A percentile compares a stretch with the other conserved stretches of the same genome.
phyloP scores from a whole-genome alignment of 2,329 filamentous ascomycete genomes.

The Colletotrichum viniferum region DNA sequence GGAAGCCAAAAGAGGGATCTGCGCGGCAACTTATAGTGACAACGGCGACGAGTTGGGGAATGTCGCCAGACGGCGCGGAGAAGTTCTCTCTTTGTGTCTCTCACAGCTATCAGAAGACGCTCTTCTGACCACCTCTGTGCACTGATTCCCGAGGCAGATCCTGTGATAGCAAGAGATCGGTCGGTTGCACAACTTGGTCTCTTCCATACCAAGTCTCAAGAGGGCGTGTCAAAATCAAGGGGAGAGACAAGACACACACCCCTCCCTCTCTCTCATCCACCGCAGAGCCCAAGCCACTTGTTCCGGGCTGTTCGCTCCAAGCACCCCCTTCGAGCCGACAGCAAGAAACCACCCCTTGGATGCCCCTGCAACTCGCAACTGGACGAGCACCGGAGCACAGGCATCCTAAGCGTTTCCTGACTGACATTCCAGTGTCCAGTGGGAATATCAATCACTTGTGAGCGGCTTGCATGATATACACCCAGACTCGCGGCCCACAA shows the following conservation, averaged over 20 bases:
- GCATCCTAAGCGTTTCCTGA: constrained; percentile 20
- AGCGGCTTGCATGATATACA: constrained; percentile 26
- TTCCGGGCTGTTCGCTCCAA: constrained; percentile 8
- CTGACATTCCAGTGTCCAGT: constrained; percentile 6
- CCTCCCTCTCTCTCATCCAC: constrained; percentile 2
- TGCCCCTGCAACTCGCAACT: constrained; percentile 16
- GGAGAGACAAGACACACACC: background rate
- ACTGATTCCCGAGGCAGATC: background rate
- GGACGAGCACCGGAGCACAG: constrained; percentile 18
- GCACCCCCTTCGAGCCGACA: constrained; percentile 7
- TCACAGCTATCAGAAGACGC: background rate
- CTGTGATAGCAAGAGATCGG: background rate
- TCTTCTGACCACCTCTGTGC: background rate
- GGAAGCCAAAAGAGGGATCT: constrained; percentile 12
- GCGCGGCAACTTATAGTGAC: constrained; percentile 7
- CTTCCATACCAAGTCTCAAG: background rate
- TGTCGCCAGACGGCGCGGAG: background rate
- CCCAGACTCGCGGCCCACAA: constrained; percentile 21
- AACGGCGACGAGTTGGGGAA: background rate
- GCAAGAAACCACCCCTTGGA: constrained; percentile 3
- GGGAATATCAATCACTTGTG: constrained; percentile 18
- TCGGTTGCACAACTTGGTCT: constrained; percentile 13
- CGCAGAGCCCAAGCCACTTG: constrained; percentile 15
- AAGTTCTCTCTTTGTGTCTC: background rate
- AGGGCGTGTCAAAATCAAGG: background rate